Base-by-base conservation (phyloP, 2,329 filamentous ascomycete genomes). In the Clonostachys sp. region DNA sequence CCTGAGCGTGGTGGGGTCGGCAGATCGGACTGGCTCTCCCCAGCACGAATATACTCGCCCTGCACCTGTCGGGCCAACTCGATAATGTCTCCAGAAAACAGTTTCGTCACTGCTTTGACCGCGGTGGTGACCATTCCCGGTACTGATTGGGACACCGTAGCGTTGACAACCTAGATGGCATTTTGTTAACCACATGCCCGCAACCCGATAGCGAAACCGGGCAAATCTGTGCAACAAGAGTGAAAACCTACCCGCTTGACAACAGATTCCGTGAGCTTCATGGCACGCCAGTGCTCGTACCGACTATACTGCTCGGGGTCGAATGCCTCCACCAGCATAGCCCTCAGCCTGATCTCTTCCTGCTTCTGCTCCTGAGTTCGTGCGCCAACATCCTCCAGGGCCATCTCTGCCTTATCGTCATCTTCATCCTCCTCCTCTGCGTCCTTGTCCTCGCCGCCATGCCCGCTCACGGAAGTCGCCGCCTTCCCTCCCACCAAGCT, bases 111-210 rank as follows among this genome's bases (percentile, higher is more conserved):
- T 0, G 84, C 82, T 44, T 83, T 84, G 59, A 91, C 85, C n/a
- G 86, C 84, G 18, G 86, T 82, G 51, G 88, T 84, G 44, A 91
- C 85, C 55, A 81, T 86, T 17, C 80, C 75, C 0, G 86, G 86
- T 0, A 89, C 87, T 2, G 86, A 90, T 61, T 91, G 88, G 0
- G 86, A 89, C 9, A 91, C 84, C 2, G 87, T 89, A 49, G 87
- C 86, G 59, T 91, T 92, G 61, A 90, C 84, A 51, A 91, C 80
- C 77, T 84, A 50, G 5, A 45, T 17, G 34, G 35, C 35, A 30
- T 30, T 30, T 30, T 30, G 24, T 30, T 30, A 30, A 10, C 24
- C 24, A 30, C 9, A 30, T 30, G 24, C 9, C 9, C 24, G 24
- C 24, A 10, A 30, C 24, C 24, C 10, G 24, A 30, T 33, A 43